Evolutionary conservation across 2,329 filamentous ascomycete species (phyloP).

Genomic region (Talaromyces sp.): DNA sequence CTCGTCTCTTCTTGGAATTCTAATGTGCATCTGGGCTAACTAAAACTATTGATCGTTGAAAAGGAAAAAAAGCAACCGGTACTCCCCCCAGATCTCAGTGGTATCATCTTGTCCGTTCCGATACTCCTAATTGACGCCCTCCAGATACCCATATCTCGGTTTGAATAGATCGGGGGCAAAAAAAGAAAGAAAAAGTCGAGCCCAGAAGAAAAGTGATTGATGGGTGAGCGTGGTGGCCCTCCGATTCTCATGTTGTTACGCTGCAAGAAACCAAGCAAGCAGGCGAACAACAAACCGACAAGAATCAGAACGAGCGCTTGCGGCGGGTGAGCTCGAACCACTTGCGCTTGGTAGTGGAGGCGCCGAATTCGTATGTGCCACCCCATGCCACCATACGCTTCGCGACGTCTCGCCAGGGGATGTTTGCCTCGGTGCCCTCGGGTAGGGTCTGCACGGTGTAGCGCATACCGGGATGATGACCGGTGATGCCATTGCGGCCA

Average conservation of each 20-base stretch:
- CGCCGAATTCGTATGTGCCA: slow-evolving; percentile 60
- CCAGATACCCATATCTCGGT: not conserved
- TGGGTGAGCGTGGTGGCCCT: not conserved
- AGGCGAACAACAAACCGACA: not conserved
- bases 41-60: not conserved
- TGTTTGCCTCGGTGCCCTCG: slow-evolving; percentile 9
- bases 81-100: not conserved
- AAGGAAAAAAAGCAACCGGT: not conserved
- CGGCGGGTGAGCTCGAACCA: slow-evolving; percentile 49
- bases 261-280: not conserved
- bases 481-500: not conserved
- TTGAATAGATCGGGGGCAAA: not conserved
- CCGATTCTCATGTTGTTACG: not conserved
- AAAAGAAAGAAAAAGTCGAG: not conserved
- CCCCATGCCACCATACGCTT: slow-evolving; percentile 54
- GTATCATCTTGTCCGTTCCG: not conserved
- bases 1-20: not conserved
- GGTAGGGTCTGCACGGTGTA: not conserved
- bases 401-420: slow-evolving; percentile 60
- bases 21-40: not conserved
- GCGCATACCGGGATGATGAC: not conserved
- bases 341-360: slow-evolving; percentile 63
- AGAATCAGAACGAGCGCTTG: not conserved
- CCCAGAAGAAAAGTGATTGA: not conserved
- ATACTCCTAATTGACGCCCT: slow-evolving; percentile 4